Percentiles rank a stretch among this genome's conserved stretches.
phyloP scores from a whole-genome alignment of 305 asterid species.

The Fraxinus paxiana region DNA sequence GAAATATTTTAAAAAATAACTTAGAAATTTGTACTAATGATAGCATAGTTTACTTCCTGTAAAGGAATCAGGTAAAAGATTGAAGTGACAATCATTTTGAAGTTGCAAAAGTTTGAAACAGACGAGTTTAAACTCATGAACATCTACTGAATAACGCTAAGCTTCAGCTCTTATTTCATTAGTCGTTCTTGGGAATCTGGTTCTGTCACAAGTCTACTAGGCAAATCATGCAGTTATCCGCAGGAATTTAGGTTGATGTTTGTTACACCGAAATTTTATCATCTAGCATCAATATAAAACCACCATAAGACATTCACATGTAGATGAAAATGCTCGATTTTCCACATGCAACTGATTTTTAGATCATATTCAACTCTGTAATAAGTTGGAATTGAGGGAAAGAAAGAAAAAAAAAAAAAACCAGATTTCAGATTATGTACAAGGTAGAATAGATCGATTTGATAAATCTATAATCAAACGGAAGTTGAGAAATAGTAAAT shows the following conservation, averaged over 20 bases:
- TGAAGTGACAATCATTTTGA: slow-evolving; percentile 19
- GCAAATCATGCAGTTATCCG: neutral
- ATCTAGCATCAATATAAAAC: neutral
- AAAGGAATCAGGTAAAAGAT: neutral
- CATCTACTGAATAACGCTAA: neutral
- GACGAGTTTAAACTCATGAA: neutral
- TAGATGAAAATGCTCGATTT: neutral
- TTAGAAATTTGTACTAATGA: neutral
- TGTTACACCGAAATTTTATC: neutral
- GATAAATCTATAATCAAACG: neutral
- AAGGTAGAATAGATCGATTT: neutral
- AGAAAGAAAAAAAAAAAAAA: neutral
- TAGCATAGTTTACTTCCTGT: neutral
- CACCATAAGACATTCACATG: neutral
- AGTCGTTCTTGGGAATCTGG: neutral
- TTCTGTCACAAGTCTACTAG: neutral
- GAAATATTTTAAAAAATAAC: neutral
- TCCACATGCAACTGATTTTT: neutral
- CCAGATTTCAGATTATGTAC: neutral
- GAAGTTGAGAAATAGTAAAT: neutral
- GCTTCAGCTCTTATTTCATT: neutral
- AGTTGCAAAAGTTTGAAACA: slow-evolving; percentile 3
- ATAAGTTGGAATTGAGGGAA: neutral
- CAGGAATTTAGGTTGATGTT: neutral
- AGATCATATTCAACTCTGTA: neutral